Evolutionary conservation across 208 protist genomes (phyloP), one percentile per base, ranked within the genome.

Genomic region (Leptomonas pyrrhocoris): DNA sequence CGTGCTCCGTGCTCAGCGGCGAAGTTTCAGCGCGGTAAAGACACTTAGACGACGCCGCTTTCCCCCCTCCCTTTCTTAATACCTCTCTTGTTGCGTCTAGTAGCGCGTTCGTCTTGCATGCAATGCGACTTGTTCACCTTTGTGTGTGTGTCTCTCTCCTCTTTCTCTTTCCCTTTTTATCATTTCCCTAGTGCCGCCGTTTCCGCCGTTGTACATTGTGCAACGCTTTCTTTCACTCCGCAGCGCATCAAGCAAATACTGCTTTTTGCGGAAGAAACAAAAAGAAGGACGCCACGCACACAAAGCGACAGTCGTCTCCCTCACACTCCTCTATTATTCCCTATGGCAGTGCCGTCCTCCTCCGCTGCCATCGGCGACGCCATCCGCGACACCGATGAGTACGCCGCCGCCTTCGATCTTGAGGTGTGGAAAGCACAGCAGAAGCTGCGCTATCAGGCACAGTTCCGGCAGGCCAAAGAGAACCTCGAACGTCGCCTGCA

Each of bases 391-490:
- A 92, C 91, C 4, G 84, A 84, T 16, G 93, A 96, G 86, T 97
- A 95, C 73, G 80, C 84, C 7, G 85, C 87, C 16, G 91, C 88
- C 16, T 97, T 95, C 77, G 89, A 96, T 63, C 66, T 96, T 16
- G 91, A 97, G 63, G 83, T 97, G 51, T 97, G 94, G 92, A 95
- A 96, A 73, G 88, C 88, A 34, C 86, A 96, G 77, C 89, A 96
- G 84, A 85, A 94, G 73, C 78, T 81, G 11, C 85, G 71, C 8
- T 90, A 94, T 51, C 73, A 83, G 19, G 73, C 73, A 38, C 83
- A 93, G 79, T 72, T 97, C 53, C 73, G 70, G 0, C 77, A 92
- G 64, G 88, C 86, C 19, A 89, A 85, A 69, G 74, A 82, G 42
- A 59, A 69, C 38, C 67, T 93, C 7, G 79, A 93, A 72, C 76